phyloP scores from a whole-genome alignment of 2,329 filamentous ascomycete genomes.

The Xylariaceae sp. region DNA sequence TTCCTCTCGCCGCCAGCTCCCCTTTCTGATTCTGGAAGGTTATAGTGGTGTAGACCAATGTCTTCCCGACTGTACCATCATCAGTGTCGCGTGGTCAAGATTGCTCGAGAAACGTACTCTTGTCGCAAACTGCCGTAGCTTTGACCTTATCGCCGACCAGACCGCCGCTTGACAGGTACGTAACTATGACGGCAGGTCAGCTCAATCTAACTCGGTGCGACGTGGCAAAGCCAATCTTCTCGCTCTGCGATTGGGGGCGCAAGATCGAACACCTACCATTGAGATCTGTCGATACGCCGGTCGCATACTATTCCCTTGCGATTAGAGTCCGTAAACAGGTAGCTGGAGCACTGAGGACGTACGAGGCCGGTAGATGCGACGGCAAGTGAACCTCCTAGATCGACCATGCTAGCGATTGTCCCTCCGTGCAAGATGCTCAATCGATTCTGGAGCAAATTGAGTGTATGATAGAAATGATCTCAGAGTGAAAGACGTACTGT shows the following conservation, averaged over 20 bases:
- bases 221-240: background rate
- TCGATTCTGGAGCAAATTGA: constrained; percentile 55
- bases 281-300: constrained; percentile 62
- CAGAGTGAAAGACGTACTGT: constrained; percentile 48
- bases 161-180: constrained; percentile 58
- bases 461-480: background rate
- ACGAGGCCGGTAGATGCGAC: constrained; percentile 58
- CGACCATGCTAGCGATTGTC: constrained; percentile 72
- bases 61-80: constrained; percentile 53
- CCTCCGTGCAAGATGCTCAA: constrained; percentile 74
- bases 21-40: constrained; percentile 57
- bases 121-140: constrained; percentile 57
- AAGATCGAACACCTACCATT: constrained; percentile 45
- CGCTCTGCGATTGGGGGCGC: background rate
- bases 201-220: background rate
- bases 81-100: too few relatives aligned
- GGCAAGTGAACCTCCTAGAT: constrained; percentile 61
- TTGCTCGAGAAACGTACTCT: constrained; percentile 41
- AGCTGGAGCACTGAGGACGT: too few relatives aligned
- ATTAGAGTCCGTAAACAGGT: too few relatives aligned
- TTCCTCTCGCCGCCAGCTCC: constrained; percentile 58
- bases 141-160: constrained; percentile 53
- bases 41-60: constrained; percentile 57
- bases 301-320: constrained; percentile 41
- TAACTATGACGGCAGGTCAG: constrained; percentile 42